Conservation (phyloP, 805 yeast species). For the Pichia cephalocereana region DNA sequence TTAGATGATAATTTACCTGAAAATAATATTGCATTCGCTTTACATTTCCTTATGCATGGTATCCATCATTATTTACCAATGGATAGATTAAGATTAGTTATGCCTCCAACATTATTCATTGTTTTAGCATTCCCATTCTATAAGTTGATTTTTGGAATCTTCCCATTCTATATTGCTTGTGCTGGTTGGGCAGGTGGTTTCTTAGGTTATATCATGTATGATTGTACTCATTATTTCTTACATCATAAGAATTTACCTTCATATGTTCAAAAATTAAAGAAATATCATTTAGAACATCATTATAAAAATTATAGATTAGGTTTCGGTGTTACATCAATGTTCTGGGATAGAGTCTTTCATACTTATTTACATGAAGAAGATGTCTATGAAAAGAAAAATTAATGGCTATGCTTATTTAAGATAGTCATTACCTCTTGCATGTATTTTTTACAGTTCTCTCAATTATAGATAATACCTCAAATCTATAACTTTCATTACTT, state of each 20-base stretch:
- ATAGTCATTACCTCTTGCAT: too few species aligned
- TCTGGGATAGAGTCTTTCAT: slow-evolving; percentile 90
- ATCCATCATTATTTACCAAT: slow-evolving; percentile 96
- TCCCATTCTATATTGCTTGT: slow-evolving; percentile 81
- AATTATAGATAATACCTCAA: too few species aligned
- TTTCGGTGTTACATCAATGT: slow-evolving; percentile 88
- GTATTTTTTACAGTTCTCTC: too few species aligned
- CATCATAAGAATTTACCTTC: slow-evolving; percentile 83
- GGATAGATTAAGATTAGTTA: slow-evolving; percentile 87
- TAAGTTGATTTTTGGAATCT: slow-evolving; percentile 59
- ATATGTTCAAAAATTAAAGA: slow-evolving; percentile 70
- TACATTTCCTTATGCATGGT: slow-evolving; percentile 91
- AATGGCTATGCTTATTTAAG: neutral
- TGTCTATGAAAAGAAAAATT: slow-evolving; percentile 35
- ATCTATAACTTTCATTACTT: too few species aligned
- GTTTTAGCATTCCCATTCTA: slow-evolving; percentile 73
- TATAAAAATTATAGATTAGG: slow-evolving; percentile 96
- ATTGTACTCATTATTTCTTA: slow-evolving; percentile 85
- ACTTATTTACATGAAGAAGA: slow-evolving; percentile 53
- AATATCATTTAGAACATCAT: slow-evolving; percentile 93
- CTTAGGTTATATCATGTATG: slow-evolving; percentile 87
- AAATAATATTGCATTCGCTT: slow-evolving; percentile 58
- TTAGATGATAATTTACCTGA: slow-evolving; percentile 82
- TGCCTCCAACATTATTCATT: slow-evolving; percentile 87
- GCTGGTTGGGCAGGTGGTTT: slow-evolving; percentile 94